Conservation (phyloP, 1,139 yeast species). For the Zygosaccharomyces sapae region DNA sequence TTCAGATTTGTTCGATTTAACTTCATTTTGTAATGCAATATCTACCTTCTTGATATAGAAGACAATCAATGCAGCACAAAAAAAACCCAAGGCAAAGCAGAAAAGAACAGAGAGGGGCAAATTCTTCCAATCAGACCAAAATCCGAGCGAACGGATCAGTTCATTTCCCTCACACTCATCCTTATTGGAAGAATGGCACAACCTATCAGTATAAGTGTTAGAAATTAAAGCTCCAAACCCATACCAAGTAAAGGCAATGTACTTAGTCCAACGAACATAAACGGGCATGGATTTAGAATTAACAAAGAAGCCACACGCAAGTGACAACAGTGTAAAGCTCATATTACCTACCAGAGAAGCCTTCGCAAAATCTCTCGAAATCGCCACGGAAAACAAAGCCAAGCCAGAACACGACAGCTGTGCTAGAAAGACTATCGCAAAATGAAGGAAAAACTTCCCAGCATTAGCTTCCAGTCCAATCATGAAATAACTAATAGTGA, state of each 20-base stretch:
- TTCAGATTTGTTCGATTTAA: conserved; percentile 20
- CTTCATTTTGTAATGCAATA: conserved; percentile 36
- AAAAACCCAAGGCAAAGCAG: conserved; percentile 58
- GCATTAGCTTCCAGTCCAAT: conserved; percentile 58
- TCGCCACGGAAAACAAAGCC: conserved; percentile 43
- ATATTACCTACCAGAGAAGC: conserved; percentile 62
- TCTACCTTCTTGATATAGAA: conserved; percentile 50
- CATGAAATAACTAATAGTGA: conserved; percentile 69
- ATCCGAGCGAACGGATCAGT: conserved; percentile 56
- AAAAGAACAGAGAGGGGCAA: conserved; percentile 60
- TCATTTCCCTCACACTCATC: conserved; percentile 43
- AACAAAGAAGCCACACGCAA: conserved; percentile 79
- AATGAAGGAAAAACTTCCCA: conserved; percentile 56
- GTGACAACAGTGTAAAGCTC: conserved; percentile 65
- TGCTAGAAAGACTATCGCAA: conserved; percentile 53
- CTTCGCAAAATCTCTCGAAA: conserved; percentile 60
- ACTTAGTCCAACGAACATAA: conserved; percentile 80
- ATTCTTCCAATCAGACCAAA: conserved; percentile 59
- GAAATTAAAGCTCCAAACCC: conserved; percentile 66
- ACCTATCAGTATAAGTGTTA: conserved; percentile 61
- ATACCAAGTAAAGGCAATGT: conserved; percentile 72
- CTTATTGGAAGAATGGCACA: conserved; percentile 47
- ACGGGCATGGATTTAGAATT: conserved; percentile 75
- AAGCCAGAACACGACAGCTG: conserved; percentile 39
- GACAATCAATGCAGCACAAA: conserved; percentile 45